A percentile compares a stretch with the other conserved stretches of the same genome.
Evolutionary conservation across 495 filamentous ascomycete species (phyloP).

Genomic region (Oidiodendron maius): DNA sequence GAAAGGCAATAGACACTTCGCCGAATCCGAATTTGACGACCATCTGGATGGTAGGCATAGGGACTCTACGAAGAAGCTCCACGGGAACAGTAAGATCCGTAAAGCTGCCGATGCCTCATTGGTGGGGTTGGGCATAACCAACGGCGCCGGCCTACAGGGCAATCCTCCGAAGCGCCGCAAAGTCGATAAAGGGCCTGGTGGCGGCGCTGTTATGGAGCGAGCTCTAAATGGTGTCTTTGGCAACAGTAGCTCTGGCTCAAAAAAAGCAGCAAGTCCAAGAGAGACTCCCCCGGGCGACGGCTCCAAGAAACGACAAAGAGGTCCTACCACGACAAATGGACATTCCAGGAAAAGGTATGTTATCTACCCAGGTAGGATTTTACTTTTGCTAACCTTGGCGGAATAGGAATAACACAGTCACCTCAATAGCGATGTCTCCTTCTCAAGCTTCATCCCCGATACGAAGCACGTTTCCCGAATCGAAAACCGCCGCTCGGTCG

Average conservation of each 20-base stretch:
- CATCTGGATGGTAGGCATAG: constrained; percentile 40
- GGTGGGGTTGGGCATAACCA: constrained; percentile 52
- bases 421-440: constrained; percentile 55
- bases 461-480: constrained; percentile 52
- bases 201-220: constrained; percentile 59
- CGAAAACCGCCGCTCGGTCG: constrained; percentile 30
- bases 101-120: constrained; percentile 48
- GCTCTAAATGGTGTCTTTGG: constrained; percentile 57
- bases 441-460: constrained; percentile 68
- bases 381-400: constrained; percentile 6
- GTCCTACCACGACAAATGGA: constrained; percentile 43
- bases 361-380: not conserved
- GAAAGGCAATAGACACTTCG: constrained; percentile 55
- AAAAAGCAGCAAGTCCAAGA: constrained; percentile 51
- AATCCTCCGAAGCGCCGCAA: constrained; percentile 69
- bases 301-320: constrained; percentile 59
- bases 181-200: constrained; percentile 59
- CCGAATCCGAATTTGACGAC: constrained; percentile 78
- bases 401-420: constrained; percentile 42
- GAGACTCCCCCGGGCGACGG: constrained; percentile 56
- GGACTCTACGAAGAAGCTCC: constrained; percentile 47
- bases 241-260: constrained; percentile 36
- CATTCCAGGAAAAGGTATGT: constrained; percentile 64
- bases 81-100: constrained; percentile 52
- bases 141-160: constrained; percentile 29